These are phyloP conservation scores for Hymenoscyphus albidus DNA, from an alignment of 2,329 filamentous ascomycete genomes.

Conservation along the genomic window DNA sequence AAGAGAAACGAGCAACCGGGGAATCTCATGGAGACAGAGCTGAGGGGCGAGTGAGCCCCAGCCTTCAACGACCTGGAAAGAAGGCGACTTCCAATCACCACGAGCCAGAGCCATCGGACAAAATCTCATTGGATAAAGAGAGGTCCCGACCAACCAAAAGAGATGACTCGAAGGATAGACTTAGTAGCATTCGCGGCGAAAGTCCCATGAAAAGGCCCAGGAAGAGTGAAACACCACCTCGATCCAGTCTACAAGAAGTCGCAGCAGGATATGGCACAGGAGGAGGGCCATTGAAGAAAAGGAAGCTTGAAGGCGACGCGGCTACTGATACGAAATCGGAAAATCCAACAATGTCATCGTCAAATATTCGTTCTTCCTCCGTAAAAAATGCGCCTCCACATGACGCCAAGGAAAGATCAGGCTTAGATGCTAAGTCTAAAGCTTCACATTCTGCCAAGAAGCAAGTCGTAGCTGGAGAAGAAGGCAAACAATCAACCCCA, in stretches of 20 bases:
- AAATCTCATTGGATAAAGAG: conserved; percentile 36
- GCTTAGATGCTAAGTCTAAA: conserved; percentile 20
- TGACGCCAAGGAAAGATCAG: conserved; percentile 21
- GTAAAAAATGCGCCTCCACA: conserved; percentile 21
- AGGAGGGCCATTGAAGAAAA: conserved; percentile 51
- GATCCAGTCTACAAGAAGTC: conserved; percentile 40
- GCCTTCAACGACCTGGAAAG: conserved; percentile 22
- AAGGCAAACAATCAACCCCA: conserved; percentile 10
- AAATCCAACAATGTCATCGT: conserved; percentile 26
- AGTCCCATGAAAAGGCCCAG: conserved; percentile 55
- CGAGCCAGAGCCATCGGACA: conserved; percentile 27
- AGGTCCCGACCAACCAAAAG: conserved; percentile 58
- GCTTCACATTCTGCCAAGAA: conserved; percentile 15
- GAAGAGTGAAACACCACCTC: conserved; percentile 55
- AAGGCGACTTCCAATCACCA: conserved; percentile 12
- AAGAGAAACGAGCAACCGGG: conserved; percentile 45
- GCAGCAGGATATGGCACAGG: conserved; percentile 48
- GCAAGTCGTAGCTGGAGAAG: conserved; percentile 8
- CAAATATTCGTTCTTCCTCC: conserved; percentile 24
- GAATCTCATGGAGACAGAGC: conserved; percentile 49
- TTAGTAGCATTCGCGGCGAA: conserved; percentile 47
- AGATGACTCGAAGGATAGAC: conserved; percentile 56
- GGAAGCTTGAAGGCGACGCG: conserved; percentile 52
- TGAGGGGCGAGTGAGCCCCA: conserved; percentile 31
- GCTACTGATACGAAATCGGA: conserved; percentile 23